Evolutionary conservation across 2,329 filamentous ascomycete species (phyloP).

Genomic region (Dothistroma pini): DNA sequence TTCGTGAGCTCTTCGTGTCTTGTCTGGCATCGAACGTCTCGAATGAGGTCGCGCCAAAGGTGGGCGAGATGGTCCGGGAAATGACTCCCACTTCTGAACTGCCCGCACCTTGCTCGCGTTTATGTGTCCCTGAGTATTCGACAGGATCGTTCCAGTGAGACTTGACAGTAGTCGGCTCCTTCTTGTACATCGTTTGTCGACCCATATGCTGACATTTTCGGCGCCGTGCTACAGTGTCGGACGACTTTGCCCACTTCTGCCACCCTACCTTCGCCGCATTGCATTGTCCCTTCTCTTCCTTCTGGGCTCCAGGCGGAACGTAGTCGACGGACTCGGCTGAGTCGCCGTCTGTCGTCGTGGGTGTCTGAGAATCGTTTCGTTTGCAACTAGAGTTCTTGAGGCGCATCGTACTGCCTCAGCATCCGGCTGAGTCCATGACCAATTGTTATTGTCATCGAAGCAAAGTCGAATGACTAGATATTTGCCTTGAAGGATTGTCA

Average conservation of each 20-base stretch:
- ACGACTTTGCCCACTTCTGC: background rate
- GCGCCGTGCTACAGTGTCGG: background rate
- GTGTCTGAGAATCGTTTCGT: background rate
- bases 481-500: no score
- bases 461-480: no score
- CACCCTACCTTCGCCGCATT: background rate
- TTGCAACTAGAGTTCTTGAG: background rate
- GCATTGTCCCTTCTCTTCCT: background rate
- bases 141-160: background rate
- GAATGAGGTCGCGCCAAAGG: background rate
- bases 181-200: background rate
- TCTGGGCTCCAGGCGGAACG: background rate
- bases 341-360: background rate
- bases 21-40: background rate
- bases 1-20: background rate
- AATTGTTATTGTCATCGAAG: background rate
- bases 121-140: background rate
- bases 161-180: background rate
- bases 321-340: background rate
- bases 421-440: background rate
- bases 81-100: background rate
- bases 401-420: background rate
- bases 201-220: background rate
- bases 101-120: background rate
- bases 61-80: background rate